Conservation (phyloP, 371 early-diverging fungal species). For the Mucor ambiguus region DNA sequence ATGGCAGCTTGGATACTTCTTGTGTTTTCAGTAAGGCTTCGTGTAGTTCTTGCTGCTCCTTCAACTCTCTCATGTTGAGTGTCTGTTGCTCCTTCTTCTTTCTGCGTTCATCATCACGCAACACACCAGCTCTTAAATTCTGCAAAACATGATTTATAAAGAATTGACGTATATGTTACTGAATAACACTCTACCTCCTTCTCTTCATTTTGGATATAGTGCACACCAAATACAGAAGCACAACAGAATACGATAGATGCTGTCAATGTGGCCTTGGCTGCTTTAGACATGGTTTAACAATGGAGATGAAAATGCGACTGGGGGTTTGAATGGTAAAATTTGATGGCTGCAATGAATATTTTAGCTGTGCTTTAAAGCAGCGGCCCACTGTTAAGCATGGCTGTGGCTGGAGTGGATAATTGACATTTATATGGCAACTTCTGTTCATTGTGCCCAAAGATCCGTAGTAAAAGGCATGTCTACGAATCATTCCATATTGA, state of each 20-base stretch:
- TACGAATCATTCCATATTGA: background rate
- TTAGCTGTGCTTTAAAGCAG: background rate
- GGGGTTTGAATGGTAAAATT: constrained; percentile 1
- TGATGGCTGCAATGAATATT: background rate
- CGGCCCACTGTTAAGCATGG: background rate
- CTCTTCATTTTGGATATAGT: constrained; percentile 51
- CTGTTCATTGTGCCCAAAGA: background rate
- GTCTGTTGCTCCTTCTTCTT: constrained; percentile 40
- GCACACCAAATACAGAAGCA: constrained; percentile 52
- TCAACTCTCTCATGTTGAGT: constrained; percentile 47
- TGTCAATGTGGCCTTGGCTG: constrained; percentile 50
- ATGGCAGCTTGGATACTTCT: constrained; percentile 35
- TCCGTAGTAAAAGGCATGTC: background rate
- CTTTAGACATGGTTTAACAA: constrained; percentile 22
- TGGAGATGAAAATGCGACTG: background rate
- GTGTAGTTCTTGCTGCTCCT: constrained; percentile 51
- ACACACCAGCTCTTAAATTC: constrained; percentile 38
- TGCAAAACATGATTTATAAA: background rate
- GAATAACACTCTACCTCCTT: constrained; percentile 35
- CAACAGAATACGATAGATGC: constrained; percentile 46
- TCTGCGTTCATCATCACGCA: constrained; percentile 46
- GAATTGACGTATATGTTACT: background rate
- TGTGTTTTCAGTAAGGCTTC: constrained; percentile 49
- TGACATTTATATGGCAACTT: background rate
- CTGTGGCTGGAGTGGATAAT: background rate